Conservation (phyloP, 768 basidiomycete species). For the Pleurotus giganteus region DNA sequence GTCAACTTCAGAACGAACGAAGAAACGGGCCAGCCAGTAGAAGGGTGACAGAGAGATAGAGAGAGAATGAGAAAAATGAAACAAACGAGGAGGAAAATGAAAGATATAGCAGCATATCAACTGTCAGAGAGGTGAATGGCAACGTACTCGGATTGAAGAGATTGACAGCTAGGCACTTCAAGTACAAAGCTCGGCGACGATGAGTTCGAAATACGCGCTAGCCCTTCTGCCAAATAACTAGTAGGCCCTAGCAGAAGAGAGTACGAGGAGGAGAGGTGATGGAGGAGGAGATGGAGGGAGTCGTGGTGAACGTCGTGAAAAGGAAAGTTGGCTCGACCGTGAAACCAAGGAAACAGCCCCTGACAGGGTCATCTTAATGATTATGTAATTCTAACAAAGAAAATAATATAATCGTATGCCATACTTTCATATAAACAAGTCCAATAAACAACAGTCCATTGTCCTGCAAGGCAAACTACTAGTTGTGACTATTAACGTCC, state of each 20-base stretch:
- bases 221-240: not conserved
- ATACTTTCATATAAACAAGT: slow-evolving; percentile 1
- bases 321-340: not conserved
- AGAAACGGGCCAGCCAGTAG: not conserved
- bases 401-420: not conserved
- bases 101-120: not conserved
- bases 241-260: slow-evolving; percentile 12
- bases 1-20: not conserved
- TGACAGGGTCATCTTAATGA: slow-evolving; percentile 11
- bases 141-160: slow-evolving; percentile 7
- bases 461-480: slow-evolving; percentile 21
- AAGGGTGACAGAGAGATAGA: not conserved
- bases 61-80: not conserved
- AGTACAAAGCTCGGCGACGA: slow-evolving; percentile 5
- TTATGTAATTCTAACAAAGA: slow-evolving; percentile 7
- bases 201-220: not conserved
- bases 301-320: slow-evolving; percentile 16
- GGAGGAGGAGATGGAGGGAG: slow-evolving; percentile 15
- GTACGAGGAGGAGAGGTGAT: slow-evolving; percentile 15
- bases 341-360: slow-evolving; percentile 13
- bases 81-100: not conserved
- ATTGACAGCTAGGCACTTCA: slow-evolving; percentile 7
- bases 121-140: slow-evolving; percentile 4
- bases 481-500: slow-evolving; percentile 78
- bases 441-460: slow-evolving; percentile 7